Conservation (phyloP, 2,329 filamentous ascomycete species). For the Amesomyces nigricolor region DNA sequence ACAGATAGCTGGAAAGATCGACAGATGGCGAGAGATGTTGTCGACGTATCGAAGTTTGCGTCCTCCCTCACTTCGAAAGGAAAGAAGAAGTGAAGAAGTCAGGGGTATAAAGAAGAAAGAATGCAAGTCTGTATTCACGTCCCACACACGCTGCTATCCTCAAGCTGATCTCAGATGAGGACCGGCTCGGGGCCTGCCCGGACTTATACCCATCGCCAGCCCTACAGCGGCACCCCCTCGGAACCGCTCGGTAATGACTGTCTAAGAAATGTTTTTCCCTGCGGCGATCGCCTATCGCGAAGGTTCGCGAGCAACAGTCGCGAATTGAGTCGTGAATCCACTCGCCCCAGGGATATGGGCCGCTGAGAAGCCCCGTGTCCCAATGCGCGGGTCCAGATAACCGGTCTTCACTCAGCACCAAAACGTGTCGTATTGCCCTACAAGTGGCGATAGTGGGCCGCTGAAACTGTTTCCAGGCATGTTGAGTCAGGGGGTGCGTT, state of each 20-base stretch:
- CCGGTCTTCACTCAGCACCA: neutral
- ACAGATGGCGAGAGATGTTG: no score
- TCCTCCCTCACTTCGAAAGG: no score
- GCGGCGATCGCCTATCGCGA: constrained; percentile 15
- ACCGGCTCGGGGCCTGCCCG: neutral
- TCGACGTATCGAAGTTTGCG: no score
- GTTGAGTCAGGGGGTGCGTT: constrained; percentile 4
- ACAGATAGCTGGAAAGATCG: neutral
- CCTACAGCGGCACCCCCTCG: constrained; percentile 9
- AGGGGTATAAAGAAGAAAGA: neutral
- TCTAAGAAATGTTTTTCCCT: constrained; percentile 2
- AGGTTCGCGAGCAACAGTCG: constrained; percentile 10
- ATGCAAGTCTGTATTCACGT: neutral
- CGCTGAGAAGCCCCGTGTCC: neutral
- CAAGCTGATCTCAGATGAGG: neutral
- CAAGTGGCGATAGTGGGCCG: constrained; percentile 15
- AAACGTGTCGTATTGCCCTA: neutral
- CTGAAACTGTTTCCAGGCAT: constrained; percentile 10
- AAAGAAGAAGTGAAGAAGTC: no score
- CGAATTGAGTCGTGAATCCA: neutral
- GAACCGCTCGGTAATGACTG: constrained; percentile 12
- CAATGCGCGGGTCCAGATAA: constrained; percentile 11
- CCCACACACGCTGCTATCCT: neutral
- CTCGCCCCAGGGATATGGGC: neutral
- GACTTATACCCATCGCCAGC: constrained; percentile 3